Base-by-base conservation (phyloP, 352 stramenopile species). In the Phytophthora agathidicida region DNA sequence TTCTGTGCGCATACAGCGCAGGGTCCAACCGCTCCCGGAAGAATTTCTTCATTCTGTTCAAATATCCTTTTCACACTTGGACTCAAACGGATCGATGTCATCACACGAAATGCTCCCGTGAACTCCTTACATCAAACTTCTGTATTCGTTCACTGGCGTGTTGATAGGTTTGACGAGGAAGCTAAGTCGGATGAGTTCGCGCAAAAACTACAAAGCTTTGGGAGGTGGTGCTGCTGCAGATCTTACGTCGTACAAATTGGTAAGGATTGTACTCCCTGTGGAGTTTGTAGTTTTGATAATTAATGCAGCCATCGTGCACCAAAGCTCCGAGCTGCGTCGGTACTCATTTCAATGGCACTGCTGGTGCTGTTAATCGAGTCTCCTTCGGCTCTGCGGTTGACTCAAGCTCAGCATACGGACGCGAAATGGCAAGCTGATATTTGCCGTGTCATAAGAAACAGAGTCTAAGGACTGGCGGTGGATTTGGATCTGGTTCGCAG, bases 11-110 rank as follows among this genome's bases (percentile, higher is more conserved):
- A 14, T 89, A 89, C 60, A 86, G 70, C 31, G 71, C 75, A 7
- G 64, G 73, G 16, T 73, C 71, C 0, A 71, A 89, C 39, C 79
- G 79, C 17, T 82, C 73, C 26, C 65, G 79, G 8, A 66, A 87
- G 44, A 68, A 78, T 19, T 73, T 87, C 57, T 91, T 89, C 68
- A 32, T 89, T 45, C 55, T 88, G 7, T 73, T 87, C 66, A 88
- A 89, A 91, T 91, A 91, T 91, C 82, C 78, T 86, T 66, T 48
- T 27, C 19, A n/a, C 17, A 39, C 22, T n/a, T 8, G n/a, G 20
- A 16, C n/a, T 10, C 7, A 38, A 16, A 20, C 19, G 24, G 19
- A 30, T 35, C 31, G 11, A 9, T 17, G 3, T 38, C 5, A 6
- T 39, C 17, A 19, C 13, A 22, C 20, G 31, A 22, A 24, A 8